Evolutionary conservation across 2,329 filamentous ascomycete species (phyloP), one percentile per base, ranked within the genome.

Genomic region (Sphaerostilbella broomeana): DNA sequence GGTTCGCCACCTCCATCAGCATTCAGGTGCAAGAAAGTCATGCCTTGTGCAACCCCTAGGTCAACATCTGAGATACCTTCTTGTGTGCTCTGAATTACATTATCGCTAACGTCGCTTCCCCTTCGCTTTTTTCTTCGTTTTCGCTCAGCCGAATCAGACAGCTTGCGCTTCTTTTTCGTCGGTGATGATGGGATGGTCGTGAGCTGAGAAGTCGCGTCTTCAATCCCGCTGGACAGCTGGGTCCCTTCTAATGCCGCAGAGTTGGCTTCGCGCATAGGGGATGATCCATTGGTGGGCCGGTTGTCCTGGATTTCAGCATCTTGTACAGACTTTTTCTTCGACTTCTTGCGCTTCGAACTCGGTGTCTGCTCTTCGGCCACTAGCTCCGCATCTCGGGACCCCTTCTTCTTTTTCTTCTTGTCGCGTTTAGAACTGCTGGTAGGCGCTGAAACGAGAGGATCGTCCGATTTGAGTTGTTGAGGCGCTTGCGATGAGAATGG

Each of bases 61-160:
- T 44, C 45, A 32, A 11, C 37, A 33, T 19, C 40, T 29, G 33
- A 35, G 6, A n/a, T 36, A 37, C 39, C 40, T 30, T 53, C 44
- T 29, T 51, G 48, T 20, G 49, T 36, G 15, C 25, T 35, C 20
- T 43, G 28, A 24, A 48, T 33, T 5, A 50, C 46, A 5, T 51
- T 48, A 19, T 29, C 38, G n/a, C 42, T 51, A 15, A 52, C 51
- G 31, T 34, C 38, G 17, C 49, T 42, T 9, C 55, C 47, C 25
- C 51, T 59, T 13, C 48, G 50, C 48, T 62, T 64, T 51, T 62
- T 64, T 18, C 53, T 50, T 21, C 51, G 48, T 41, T 59, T 59
- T n/a, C 49, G 49, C 8, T 60, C 58, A 5, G 46, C 37, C 3
- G 53, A 51, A 35, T 55, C 52, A 4, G 56, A 53, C 1, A 51